Evolutionary conservation across 192 early-diverging fungal species (phyloP).

Genomic region (Coemansia sp.): DNA sequence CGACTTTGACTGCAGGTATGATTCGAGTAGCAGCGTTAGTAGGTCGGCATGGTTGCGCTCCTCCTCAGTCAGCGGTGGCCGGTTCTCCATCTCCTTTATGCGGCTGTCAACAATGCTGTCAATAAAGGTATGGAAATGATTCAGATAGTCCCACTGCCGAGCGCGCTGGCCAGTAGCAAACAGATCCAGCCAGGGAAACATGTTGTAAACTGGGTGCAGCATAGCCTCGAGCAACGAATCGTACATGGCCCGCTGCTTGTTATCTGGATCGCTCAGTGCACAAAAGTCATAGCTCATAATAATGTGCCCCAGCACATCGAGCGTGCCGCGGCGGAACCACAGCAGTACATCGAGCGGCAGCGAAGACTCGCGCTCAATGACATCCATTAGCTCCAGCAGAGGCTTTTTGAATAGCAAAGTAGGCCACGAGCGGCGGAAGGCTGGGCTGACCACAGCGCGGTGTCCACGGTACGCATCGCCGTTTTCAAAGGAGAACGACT

Average conservation of each 20-base stretch:
- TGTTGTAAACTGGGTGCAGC: slow-evolving; percentile 50
- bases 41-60: slow-evolving; percentile 56
- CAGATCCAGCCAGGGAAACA: slow-evolving; percentile 58
- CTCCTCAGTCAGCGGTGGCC: slow-evolving; percentile 38
- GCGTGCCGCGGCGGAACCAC: slow-evolving; percentile 52
- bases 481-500: slow-evolving; percentile 51
- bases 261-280: slow-evolving; percentile 47
- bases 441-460: slow-evolving; percentile 51
- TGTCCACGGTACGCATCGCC: slow-evolving; percentile 51
- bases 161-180: slow-evolving; percentile 43
- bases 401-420: slow-evolving; percentile 44
- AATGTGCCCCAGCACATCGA: slow-evolving; percentile 61
- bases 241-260: slow-evolving; percentile 53
- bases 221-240: slow-evolving; percentile 49
- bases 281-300: slow-evolving; percentile 60
- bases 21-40: slow-evolving; percentile 59
- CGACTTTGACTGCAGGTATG: slow-evolving; percentile 43
- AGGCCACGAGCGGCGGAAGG: slow-evolving; percentile 54
- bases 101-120: slow-evolving; percentile 43
- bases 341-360: slow-evolving; percentile 40
- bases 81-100: slow-evolving; percentile 35
- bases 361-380: slow-evolving; percentile 39
- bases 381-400: slow-evolving; percentile 40
- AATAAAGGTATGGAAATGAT: slow-evolving; percentile 48
- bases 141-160: slow-evolving; percentile 45